Percentiles rank a stretch among this genome's conserved stretches.
Conservation (phyloP, 1,284 basidiomycete species). For the Melampsora abietis-canadensis region DNA sequence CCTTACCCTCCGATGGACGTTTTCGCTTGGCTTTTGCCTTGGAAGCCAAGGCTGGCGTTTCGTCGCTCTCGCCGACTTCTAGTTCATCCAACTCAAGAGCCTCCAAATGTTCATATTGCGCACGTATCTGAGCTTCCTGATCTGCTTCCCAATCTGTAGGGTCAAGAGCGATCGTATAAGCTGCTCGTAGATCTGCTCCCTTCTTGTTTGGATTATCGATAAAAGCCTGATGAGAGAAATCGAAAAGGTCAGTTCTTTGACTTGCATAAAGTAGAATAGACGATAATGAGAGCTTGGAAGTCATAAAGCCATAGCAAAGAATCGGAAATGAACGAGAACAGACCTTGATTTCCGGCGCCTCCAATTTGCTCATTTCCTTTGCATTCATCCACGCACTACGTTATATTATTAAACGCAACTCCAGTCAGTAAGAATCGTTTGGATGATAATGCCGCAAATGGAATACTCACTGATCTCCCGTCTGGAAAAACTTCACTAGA, state of each 20-base stretch:
- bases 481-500: slow-evolving; percentile 42
- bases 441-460: not conserved
- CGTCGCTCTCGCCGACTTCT: slow-evolving; percentile 24
- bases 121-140: slow-evolving; percentile 20
- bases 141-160: slow-evolving; percentile 45
- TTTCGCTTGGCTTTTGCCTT: slow-evolving; percentile 38
- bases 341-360: slow-evolving; percentile 24
- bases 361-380: slow-evolving; percentile 39
- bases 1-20: slow-evolving; percentile 28
- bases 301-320: not conserved
- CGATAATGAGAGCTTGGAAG: not conserved
- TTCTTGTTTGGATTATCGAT: slow-evolving; percentile 46
- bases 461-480: slow-evolving; percentile 28
- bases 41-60: not conserved
- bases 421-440: not conserved
- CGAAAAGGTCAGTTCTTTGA: too few relatives aligned
- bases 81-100: slow-evolving; percentile 41
- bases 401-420: not conserved
- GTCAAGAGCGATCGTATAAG: slow-evolving; percentile 44
- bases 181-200: slow-evolving; percentile 44
- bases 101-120: slow-evolving; percentile 3
- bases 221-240: slow-evolving; percentile 31
- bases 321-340: slow-evolving; percentile 3
- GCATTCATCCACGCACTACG: slow-evolving; percentile 43
- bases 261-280: too few relatives aligned